Evolutionary conservation across 1,139 yeast species (phyloP), one percentile per base, ranked within the genome.

Genomic region (Yamadazyma kanchanaburiensis): DNA sequence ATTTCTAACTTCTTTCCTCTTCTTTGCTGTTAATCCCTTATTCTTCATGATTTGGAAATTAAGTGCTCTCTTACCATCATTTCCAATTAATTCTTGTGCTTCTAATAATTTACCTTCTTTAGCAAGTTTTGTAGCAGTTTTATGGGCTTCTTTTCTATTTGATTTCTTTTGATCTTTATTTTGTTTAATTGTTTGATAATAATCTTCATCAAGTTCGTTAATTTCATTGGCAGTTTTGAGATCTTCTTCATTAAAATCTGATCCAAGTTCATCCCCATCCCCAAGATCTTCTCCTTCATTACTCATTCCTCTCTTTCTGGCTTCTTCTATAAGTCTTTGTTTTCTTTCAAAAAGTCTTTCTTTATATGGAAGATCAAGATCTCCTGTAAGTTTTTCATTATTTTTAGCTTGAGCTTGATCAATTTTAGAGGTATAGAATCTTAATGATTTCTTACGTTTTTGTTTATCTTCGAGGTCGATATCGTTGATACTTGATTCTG

Each of bases 351-450:
- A 87, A 29, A 84, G 67, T 46, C 96, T 74, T 58, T 91, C 97
- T 47, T 76, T 79, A 57, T 91, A 89, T n/a, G 97, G 97, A 35
- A 91, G 63, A 58, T 91, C 98, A 40, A 74, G 72, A 53, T 91
- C 98, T 43, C 97, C 98, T 25, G 83, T 73, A 43, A 60, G 76
- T 42, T 64, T 70, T 39, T 77, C 82, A 31, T 38, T 39, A 38
- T 70, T 73, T 33, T 60, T 60, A 41, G 74, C 71, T 24, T 74
- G 77, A 30, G 85, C 84, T 58, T 85, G 89, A 55, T 88, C 96
- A 57, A 91, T 89, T 61, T 89, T 91, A 38, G 97, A 85, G 2
- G 98, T 91, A 70, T 91, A 91, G 78, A 91, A 94, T 45, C 97
- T 80, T 47, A 91, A 75, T 1, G 95, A 76, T 56, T 78, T 80